Conservation (phyloP, 2,329 filamentous ascomycete species). For the Chaetoscypha palmicola region DNA sequence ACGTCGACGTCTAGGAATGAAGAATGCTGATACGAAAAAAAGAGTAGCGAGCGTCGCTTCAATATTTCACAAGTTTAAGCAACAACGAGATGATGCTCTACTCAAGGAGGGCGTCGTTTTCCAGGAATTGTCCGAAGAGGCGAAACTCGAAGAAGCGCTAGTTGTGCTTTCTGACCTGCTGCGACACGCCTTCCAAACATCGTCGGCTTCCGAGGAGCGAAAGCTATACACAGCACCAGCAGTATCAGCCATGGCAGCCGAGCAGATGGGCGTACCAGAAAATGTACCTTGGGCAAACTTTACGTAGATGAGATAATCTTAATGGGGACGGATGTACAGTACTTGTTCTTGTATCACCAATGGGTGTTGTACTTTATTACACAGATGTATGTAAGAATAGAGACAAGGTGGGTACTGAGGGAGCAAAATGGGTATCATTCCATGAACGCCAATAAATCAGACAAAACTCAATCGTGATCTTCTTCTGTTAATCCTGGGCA, state of each 20-base stretch:
- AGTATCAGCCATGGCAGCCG: constrained; percentile 12
- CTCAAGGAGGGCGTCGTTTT: constrained; percentile 23
- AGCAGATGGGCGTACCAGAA: constrained; percentile 23
- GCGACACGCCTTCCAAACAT: constrained; percentile 19
- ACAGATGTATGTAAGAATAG: no score
- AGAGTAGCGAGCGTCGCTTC: constrained; percentile 38
- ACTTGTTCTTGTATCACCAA: no score
- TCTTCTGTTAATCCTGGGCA: constrained; percentile 86
- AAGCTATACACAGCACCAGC: constrained; percentile 1
- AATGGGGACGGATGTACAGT: no score
- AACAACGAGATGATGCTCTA: constrained; percentile 25
- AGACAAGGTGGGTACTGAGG: no score
- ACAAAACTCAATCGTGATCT: constrained; percentile 53
- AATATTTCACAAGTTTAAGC: constrained; percentile 37
- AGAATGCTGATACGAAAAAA: constrained; percentile 33
- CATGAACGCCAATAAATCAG: constrained; percentile 10
- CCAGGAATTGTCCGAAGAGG: constrained; percentile 22
- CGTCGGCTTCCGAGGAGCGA: constrained; percentile 7
- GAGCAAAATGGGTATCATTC: constrained; percentile 30
- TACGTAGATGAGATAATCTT: no score
- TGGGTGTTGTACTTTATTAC: no score
- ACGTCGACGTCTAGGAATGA: constrained; percentile 34
- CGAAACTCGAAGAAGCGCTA: constrained; percentile 28
- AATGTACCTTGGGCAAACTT: constrained; percentile 18
- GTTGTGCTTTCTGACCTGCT: constrained; percentile 26